Evolutionary conservation across 1,139 yeast species (phyloP).

Genomic region (Blastobotrys ciferrii): DNA sequence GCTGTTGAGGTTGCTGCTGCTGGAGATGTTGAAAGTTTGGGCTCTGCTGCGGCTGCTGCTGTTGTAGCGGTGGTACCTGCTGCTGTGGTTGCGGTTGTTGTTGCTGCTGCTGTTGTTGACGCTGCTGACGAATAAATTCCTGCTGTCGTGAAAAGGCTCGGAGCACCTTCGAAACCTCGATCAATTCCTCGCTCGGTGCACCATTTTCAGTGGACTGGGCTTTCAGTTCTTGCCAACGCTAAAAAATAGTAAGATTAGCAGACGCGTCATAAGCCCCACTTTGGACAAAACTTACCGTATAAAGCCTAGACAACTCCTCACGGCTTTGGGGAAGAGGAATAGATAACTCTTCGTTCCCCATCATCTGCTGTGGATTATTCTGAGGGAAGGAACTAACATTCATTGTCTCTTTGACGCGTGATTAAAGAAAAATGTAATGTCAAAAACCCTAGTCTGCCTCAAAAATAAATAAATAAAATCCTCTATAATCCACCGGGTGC

Average conservation of each 20-base stretch:
- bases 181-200: conserved; percentile 39
- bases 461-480: not conserved
- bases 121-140: conserved; percentile 35
- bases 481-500: not conserved
- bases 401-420: not conserved
- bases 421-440: not conserved
- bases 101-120: conserved; percentile 29
- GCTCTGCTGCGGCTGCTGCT: conserved; percentile 28
- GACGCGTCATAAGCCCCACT: conserved; percentile 1
- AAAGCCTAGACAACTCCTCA: conserved; percentile 17
- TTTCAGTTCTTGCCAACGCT: conserved; percentile 38
- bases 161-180: conserved; percentile 33
- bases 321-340: conserved; percentile 14
- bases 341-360: conserved; percentile 5
- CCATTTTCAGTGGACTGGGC: conserved; percentile 36
- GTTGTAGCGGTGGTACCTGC: conserved; percentile 26
- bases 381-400: conserved; percentile 5
- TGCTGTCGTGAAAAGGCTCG: conserved; percentile 35
- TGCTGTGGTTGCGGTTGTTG: conserved; percentile 28
- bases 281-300: conserved; percentile 14
- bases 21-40: conserved; percentile 22
- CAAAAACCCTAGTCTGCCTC: not conserved
- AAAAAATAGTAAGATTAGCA: conserved; percentile 21
- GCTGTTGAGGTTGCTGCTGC: conserved; percentile 19
- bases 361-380: conserved; percentile 7